phyloP scores from a whole-genome alignment of 2,329 filamentous ascomycete species.

The Paecilomyces sp. region DNA sequence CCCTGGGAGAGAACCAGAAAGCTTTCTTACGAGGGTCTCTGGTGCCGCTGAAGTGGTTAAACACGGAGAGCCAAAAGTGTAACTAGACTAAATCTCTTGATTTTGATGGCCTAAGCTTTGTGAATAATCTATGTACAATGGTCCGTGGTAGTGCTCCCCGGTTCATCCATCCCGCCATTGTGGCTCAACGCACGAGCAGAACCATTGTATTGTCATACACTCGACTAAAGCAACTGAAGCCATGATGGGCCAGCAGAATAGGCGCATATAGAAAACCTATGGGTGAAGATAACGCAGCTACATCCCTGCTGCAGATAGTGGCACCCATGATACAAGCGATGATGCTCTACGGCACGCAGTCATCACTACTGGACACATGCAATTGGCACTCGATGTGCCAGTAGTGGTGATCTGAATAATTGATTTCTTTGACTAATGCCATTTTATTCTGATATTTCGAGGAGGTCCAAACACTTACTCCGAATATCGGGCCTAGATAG shows the following conservation, averaged over 20 bases:
- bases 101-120: neutral
- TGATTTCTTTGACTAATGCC: neutral
- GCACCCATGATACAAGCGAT: neutral
- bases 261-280: neutral
- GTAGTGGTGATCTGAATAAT: neutral
- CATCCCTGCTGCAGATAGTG: neutral
- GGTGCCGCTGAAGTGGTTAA: neutral
- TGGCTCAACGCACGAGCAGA: neutral
- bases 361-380: neutral
- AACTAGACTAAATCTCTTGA: neutral
- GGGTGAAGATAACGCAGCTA: neutral
- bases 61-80: neutral
- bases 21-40: neutral
- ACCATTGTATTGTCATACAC: neutral
- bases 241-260: neutral
- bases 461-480: neutral
- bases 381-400: neutral
- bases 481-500: neutral
- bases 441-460: neutral
- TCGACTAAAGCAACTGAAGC: neutral
- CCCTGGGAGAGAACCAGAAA: neutral
- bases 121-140: neutral
- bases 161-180: neutral
- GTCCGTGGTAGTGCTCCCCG: neutral
- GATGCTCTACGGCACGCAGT: neutral